Evolutionary conservation across 1,284 basidiomycete genomes (phyloP), one percentile per base, ranked within the genome.

Genomic region (Naganishia sp.): DNA sequence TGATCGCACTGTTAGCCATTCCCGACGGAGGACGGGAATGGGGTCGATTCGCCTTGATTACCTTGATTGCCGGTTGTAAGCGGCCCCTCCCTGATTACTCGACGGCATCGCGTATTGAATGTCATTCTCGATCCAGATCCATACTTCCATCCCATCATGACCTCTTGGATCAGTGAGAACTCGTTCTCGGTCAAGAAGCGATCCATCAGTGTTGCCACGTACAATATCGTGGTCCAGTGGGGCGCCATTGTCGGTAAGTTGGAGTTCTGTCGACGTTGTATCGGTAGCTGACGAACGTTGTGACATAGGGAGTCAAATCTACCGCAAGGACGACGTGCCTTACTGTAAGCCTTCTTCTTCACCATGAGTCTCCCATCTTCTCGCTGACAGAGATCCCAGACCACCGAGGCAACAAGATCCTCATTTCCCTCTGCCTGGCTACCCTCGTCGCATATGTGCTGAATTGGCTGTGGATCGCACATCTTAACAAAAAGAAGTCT

Each of bases 321-420:
- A 68, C 55, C 56, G 67, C 23, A 63, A 62, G 25, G 64, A 68
- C 47, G 67, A 63, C 45, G 63, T 54, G 21, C 57, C 47, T 13
- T 57, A 50, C 55, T 50, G 42, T 54, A 18, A 62, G 41, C 25
- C 10, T 23, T 13, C 28, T 31, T 15, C 35, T 39, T 9, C 35
- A 39, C 13, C 3, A 9, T 13, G 31, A 9, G 5, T 43, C 13
- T 6, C 41, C 15, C 25, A 31, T 6, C 15, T 15, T 61, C 17
- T 31, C 18, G 17, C 56, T 60, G 13, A 49, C 39, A 10, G 9
- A 42, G 73, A 74, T 53, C 54, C 71, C 72, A 67, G 76, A 77
- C 66, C 73, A 73, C 65, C 69, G 70, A 55, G 76, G 74, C 39
- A 77, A 76, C 67, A 65, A 56, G 25, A 69, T 72, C 21, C 69